Base-by-base conservation (phyloP, 148 eudicot genomes). In the Oxyria digyna region DNA sequence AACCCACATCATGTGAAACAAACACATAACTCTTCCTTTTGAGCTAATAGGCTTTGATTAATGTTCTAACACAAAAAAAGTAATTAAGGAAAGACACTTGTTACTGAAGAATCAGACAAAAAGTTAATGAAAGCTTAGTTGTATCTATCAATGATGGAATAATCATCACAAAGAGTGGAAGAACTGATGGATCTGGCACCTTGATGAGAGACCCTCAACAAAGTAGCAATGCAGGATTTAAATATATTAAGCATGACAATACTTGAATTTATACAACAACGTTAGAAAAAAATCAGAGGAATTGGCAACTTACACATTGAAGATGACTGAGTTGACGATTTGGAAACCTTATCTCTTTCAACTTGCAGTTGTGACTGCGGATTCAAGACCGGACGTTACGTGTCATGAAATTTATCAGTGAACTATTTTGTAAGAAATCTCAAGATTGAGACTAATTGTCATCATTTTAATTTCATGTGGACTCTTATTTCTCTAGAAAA, bases 301-400 rank as follows among this genome's bases (percentile, higher is more conserved):
- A 40, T 40, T 59, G 64, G 9, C 9, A 76, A 74, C 89, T 78
- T 84, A n/a, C n/a, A 94, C 98, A 94, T 78, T 31, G 96, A 90
- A 67, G 96, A 85, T 38, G 89, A 74, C 42, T 90, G 84, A 3
- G 85, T 45, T 65, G 92, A 82, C 52, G 77, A 33, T 71, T 87
- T 90, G 23, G 92, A 74, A 75, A 81, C 78, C 77, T 94, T 94
- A 62, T 94, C 96, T 73, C 96, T 93, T 73, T 89, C 96, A 81
- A 89, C 95, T 87, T 89, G 98, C 31, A 93, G 88, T 96, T 96
- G 89, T 70, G 96, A 89, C 74, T 93, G 96, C 29, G 98, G 96
- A 85, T 86, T 87, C 15, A 87, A 65, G 74, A 89, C n/a, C n/a
- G n/a, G n/a, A n/a, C n/a, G n/a, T n/a, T n/a, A n/a, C n/a, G n/a